Evolutionary conservation across 768 basidiomycete genomes (phyloP).

Genomic region (Coprinopsis sp.): DNA sequence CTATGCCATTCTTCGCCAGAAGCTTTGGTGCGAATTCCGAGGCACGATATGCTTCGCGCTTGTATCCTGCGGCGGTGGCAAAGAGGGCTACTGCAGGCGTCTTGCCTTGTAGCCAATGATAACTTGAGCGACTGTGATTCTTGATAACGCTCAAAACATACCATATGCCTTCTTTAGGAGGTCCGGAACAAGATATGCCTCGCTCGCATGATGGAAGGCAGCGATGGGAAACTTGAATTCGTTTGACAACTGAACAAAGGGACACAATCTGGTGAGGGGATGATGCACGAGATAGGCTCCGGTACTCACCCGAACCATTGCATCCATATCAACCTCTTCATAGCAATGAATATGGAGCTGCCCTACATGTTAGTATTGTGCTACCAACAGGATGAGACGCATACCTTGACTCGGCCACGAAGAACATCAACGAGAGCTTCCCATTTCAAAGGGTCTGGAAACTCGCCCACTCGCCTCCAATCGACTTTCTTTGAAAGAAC

Average conservation of each 20-base stretch:
- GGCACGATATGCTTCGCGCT: slow-evolving; percentile 77
- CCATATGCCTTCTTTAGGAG: slow-evolving; percentile 67
- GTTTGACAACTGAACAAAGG: slow-evolving; percentile 57
- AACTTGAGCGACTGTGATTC: not conserved
- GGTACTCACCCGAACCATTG: slow-evolving; percentile 57
- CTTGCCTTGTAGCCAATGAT: slow-evolving; percentile 38
- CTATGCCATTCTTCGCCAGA: slow-evolving; percentile 60
- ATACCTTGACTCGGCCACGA: slow-evolving; percentile 71
- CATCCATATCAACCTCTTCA: slow-evolving; percentile 66
- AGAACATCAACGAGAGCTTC: slow-evolving; percentile 76
- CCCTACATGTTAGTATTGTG: not conserved
- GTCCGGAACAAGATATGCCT: slow-evolving; percentile 80
- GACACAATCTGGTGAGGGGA: not conserved
- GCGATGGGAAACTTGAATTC: slow-evolving; percentile 81
- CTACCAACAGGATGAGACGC: not conserved
- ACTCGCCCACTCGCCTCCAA: slow-evolving; percentile 50
- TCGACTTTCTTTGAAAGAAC: slow-evolving; percentile 35
- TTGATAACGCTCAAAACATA: slow-evolving; percentile 22
- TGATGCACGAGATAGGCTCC: not conserved
- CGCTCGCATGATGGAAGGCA: slow-evolving; percentile 75
- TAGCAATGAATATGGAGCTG: slow-evolving; percentile 56
- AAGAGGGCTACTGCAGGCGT: slow-evolving; percentile 79
- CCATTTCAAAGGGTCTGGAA: slow-evolving; percentile 73
- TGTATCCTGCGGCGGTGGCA: slow-evolving; percentile 55
- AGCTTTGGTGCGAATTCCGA: slow-evolving; percentile 79